Base-by-base conservation (phyloP, 2,329 filamentous ascomycete genomes). In the Colletotrichum sp. region DNA sequence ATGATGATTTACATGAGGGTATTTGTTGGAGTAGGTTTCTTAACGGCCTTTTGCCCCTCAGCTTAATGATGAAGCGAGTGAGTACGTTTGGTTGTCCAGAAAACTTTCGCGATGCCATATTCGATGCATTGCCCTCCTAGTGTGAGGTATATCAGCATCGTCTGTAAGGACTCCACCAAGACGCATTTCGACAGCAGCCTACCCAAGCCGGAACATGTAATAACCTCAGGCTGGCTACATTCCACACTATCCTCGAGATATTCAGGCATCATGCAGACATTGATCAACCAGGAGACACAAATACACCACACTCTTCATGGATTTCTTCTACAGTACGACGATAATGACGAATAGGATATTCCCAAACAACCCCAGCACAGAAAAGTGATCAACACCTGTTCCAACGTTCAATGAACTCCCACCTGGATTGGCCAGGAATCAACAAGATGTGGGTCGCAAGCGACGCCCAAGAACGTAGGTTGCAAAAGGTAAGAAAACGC, bases 371-470 rank as follows among this genome's bases (percentile, higher is more conserved):
- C 15, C 6, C 12, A 34, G 29, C 21, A n/a, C 29, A 33, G 18
- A 63, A 66, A 74, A n/a, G 68, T 72, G 72, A 58, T 72, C 72
- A 57, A 71, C 68, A 72, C 68, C 43, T 71, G 18, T 62, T 18
- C 16, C 16, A 9, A 34, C 34, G 27, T 43, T 12, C 24, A 15
- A 21, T 16, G 27, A 59, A 66, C 33, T 63, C 55, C 71, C 62
- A 55, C 72, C 62, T 47, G 68, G 68, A 34, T 67, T 51, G n/a
- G 6, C 33, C n/a, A 72, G 16, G 36, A 38, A 24, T 8, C 6
- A 27, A 62, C 12, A 29, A 63, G 8, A 73, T 54, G 47, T 69
- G 69, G 57, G 38, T 74, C 72, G 69, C 62, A 58, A 72, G 72
- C 62, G 72, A 74, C 63, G 57, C 62, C 34, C 33, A n/a, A 62